Evolutionary conservation across 2,329 filamentous ascomycete genomes (phyloP).

Genomic region (Parastagonospora nodorum): DNA sequence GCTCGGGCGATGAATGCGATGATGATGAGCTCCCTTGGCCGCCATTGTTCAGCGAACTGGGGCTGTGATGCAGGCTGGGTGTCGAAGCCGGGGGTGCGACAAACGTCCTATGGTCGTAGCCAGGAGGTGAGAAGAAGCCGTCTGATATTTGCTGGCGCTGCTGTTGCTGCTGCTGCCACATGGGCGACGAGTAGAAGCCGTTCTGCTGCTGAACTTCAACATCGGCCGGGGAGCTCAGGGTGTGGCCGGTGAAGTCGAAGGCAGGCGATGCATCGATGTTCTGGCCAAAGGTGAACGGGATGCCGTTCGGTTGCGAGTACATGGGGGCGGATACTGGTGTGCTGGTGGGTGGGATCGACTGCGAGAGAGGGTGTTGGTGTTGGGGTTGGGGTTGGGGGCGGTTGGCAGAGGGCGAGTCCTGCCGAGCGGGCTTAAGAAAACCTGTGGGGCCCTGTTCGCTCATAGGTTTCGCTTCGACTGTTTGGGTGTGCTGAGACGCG

Average conservation of each 20-base stretch:
- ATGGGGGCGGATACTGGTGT: slow-evolving; percentile 31
- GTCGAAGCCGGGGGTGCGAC: slow-evolving; percentile 32
- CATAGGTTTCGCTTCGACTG: slow-evolving; percentile 26
- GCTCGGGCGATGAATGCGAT: slow-evolving; percentile 69
- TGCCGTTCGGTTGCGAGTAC: slow-evolving; percentile 20
- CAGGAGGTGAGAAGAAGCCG: slow-evolving; percentile 33
- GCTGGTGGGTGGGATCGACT: slow-evolving; percentile 21
- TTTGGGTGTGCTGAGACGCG: slow-evolving; percentile 33
- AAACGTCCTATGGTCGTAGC: slow-evolving; percentile 32
- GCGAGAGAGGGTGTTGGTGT: slow-evolving; percentile 19
- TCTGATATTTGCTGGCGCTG: slow-evolving; percentile 30
- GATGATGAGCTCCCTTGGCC: slow-evolving; percentile 42
- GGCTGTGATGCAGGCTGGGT: slow-evolving; percentile 46
- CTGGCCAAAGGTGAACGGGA: slow-evolving; percentile 43
- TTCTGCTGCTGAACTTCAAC: slow-evolving; percentile 31
- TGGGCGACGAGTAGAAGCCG: slow-evolving; percentile 36
- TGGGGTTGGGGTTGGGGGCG: slow-evolving; percentile 21
- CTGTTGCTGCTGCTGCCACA: slow-evolving; percentile 39
- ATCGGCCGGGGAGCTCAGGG: slow-evolving; percentile 39
- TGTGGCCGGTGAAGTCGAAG: slow-evolving; percentile 40
- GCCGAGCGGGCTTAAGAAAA: slow-evolving; percentile 33
- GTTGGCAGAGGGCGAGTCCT: slow-evolving; percentile 31
- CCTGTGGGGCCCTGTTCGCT: slow-evolving; percentile 34
- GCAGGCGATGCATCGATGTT: slow-evolving; percentile 35
- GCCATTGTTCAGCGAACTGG: slow-evolving; percentile 38